Evolutionary conservation across 106 monocot species (phyloP), one percentile per base, ranked within the genome.

Genomic region (Dioscorea zingiberensis): DNA sequence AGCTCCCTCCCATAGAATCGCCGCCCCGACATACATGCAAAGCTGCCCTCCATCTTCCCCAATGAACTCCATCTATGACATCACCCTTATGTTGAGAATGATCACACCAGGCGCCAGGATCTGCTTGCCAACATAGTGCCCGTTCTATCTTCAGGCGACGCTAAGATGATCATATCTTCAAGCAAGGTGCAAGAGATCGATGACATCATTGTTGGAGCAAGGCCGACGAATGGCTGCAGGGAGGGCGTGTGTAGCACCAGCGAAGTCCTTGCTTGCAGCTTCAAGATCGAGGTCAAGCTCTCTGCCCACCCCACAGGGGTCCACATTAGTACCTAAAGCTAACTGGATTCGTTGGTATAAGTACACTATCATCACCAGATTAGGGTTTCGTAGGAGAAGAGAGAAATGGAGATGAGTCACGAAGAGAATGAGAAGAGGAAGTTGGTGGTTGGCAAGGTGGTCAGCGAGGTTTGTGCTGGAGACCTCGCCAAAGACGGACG

Each of bases 41-140:
- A 38, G 26, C 26, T 7, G 25, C 13, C 23, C 49, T 13, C 61
- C 30, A 29, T 15, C 17, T 58, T 2, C 25, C 18, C 2, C 11
- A 21, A 59, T 27, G 46, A 79, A 51, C 48, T 55, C 57, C 62
- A 79, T 38, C 38, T 10, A 10, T 10, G 47, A 47, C 13, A 59
- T 27, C 22, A 73, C 25, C 19, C 83, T 81, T 83, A 91, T 86
- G 74, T 93, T 76, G 27, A 93, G 83, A 6, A 89, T 89, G n/a
- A 89, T 27, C 3, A 85, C 93, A 28, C 66, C 72, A 6, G 60
- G 67, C 6, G 89, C 80, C 68, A 77, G 68, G 21, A 89, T 71
- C 71, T 93, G 93, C 28, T 89, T 89, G 48, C 57, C 18, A 23
- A 86, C 67, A 7, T 86, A 86, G 86, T 94, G 93, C 3, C 89